phyloP scores from a whole-genome alignment of 495 filamentous ascomycete species.

The Parmelia sp. region DNA sequence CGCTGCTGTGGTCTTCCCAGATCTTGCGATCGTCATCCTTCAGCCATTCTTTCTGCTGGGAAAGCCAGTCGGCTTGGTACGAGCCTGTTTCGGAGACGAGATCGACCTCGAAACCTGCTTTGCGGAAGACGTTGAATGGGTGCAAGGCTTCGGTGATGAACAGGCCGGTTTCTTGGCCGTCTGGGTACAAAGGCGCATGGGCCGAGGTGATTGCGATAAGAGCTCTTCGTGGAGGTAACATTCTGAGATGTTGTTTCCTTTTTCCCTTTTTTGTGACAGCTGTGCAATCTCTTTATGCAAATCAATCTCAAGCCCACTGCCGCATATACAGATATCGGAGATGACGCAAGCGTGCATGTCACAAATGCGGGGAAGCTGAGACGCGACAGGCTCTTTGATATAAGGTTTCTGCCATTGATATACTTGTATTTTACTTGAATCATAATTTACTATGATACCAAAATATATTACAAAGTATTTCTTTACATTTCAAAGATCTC shows the following conservation, averaged over 20 bases:
- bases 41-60: slow-evolving; percentile 39
- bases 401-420: too few relatives aligned
- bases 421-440: too few relatives aligned
- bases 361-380: too few relatives aligned
- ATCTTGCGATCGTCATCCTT: slow-evolving; percentile 32
- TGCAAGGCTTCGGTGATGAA: slow-evolving; percentile 48
- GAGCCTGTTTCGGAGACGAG: slow-evolving; percentile 44
- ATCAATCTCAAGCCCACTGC: too few relatives aligned
- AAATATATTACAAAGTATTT: too few relatives aligned
- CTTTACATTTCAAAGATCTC: too few relatives aligned
- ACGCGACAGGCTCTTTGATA: too few relatives aligned
- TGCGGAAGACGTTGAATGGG: slow-evolving; percentile 40
- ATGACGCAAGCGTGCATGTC: too few relatives aligned
- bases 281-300: too few relatives aligned
- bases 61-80: slow-evolving; percentile 43
- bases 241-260: slow-evolving; percentile 21
- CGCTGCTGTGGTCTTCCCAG: slow-evolving; percentile 38
- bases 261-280: too few relatives aligned
- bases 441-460: too few relatives aligned
- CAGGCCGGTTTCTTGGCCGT: slow-evolving; percentile 36
- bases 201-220: slow-evolving; percentile 45
- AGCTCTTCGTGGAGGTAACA: slow-evolving; percentile 39
- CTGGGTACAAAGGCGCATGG: slow-evolving; percentile 38
- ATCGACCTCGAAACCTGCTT: slow-evolving; percentile 45
- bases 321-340: too few relatives aligned